Percentiles rank a stretch among this genome's conserved stretches.
These are phyloP conservation scores for Alopecurus myosuroides DNA, from an alignment of 176 grass and related monocot species.

Conservation along the genomic window DNA sequence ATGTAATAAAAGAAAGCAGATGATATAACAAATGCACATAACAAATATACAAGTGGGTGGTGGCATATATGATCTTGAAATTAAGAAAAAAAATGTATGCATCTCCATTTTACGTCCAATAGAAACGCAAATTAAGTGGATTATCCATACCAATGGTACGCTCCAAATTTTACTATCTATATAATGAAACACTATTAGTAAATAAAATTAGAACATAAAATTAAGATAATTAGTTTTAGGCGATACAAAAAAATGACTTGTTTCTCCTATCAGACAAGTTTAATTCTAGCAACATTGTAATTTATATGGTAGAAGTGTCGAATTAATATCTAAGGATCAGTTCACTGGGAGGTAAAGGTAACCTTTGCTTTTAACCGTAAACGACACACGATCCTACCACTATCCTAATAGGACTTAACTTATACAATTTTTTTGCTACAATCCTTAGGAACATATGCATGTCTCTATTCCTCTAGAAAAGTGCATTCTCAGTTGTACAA, in stretches of 20 bases:
- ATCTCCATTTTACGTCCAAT: not conserved
- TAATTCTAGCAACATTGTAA: not conserved
- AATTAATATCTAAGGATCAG: not conserved
- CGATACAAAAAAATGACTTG: not conserved
- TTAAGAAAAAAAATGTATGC: not conserved
- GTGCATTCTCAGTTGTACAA: too few species aligned
- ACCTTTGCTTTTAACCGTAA: not conserved
- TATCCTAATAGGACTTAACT: not conserved
- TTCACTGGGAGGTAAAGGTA: not conserved
- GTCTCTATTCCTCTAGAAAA: too few species aligned
- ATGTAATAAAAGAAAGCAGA: not conserved
- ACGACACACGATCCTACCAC: not conserved
- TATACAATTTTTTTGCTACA: not conserved
- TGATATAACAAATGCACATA: not conserved
- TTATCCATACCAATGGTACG: too few species aligned
- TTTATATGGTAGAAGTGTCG: not conserved
- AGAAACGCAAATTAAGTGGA: too few species aligned
- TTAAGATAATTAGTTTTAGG: not conserved
- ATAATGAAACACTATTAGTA: too few species aligned
- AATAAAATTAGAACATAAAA: not conserved
- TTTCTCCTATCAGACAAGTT: not conserved
- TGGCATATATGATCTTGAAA: not conserved
- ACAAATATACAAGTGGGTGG: not conserved
- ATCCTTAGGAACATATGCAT: too few species aligned
- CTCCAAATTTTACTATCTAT: too few species aligned